Percentiles rank a stretch among this genome's conserved stretches.
Conservation (phyloP, 208 protist genomes). For the Trichomonas gallinae region DNA sequence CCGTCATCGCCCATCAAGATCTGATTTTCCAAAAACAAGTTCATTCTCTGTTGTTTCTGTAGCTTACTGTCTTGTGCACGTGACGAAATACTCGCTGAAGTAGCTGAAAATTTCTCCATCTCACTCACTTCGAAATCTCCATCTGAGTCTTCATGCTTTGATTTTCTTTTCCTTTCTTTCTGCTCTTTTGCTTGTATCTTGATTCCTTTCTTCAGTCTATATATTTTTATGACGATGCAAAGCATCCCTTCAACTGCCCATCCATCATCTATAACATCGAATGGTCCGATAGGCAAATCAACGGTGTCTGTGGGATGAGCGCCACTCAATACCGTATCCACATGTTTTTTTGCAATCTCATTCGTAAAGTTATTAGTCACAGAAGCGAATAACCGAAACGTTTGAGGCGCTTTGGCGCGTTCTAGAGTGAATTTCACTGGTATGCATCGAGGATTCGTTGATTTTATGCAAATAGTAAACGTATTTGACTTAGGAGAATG, state of each 20-base stretch:
- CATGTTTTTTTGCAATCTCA: neutral
- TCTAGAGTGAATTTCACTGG: neutral
- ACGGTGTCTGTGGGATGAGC: neutral
- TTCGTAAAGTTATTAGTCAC: neutral
- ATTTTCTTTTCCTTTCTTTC: neutral
- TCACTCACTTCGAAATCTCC: neutral
- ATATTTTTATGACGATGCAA: neutral
- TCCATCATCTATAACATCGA: neutral
- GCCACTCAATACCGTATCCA: neutral
- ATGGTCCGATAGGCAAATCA: neutral
- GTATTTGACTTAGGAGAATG: neutral
- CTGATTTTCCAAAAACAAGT: neutral
- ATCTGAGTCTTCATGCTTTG: neutral
- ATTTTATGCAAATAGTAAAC: neutral
- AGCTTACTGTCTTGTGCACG: neutral
- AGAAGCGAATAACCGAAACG: neutral
- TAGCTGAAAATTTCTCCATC: neutral
- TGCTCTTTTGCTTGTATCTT: neutral
- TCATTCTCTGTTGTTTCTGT: neutral
- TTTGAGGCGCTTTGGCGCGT: neutral
- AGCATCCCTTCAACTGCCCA: neutral
- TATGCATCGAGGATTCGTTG: neutral
- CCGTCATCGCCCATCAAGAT: neutral
- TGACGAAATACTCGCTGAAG: neutral
- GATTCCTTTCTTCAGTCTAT: neutral